Conservation (phyloP, 192 early-diverging fungal species). For the Coemansia erecta region DNA sequence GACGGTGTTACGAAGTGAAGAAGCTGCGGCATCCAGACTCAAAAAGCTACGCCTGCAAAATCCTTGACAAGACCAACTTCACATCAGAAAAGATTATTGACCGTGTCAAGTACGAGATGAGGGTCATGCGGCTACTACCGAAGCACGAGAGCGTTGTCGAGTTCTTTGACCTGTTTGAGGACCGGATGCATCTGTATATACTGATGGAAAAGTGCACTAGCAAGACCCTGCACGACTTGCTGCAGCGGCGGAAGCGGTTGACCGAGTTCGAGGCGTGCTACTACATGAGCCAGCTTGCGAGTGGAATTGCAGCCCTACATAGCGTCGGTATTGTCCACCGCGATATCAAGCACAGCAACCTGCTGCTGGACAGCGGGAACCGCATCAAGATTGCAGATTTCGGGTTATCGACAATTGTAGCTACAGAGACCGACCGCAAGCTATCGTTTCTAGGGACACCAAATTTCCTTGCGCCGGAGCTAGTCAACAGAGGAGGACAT, state of each 20-base stretch:
- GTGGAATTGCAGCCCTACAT: conserved; percentile 82
- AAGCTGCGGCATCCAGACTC: conserved; percentile 33
- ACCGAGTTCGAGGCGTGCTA: conserved; percentile 89
- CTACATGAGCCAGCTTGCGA: conserved; percentile 79
- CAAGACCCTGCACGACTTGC: conserved; percentile 79
- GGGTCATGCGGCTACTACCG: conserved; percentile 51
- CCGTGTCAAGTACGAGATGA: conserved; percentile 52
- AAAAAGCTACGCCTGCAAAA: conserved; percentile 64
- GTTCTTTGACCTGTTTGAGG: conserved; percentile 85
- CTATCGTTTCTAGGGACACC: conserved; percentile 96
- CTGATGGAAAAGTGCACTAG: conserved; percentile 91
- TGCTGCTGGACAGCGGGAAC: conserved; percentile 81
- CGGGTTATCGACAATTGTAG: conserved; percentile 83
- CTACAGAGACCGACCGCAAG: conserved; percentile 82
- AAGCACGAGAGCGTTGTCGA: conserved; percentile 76
- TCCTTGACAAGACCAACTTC: conserved; percentile 53
- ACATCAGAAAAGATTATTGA: conserved; percentile 45
- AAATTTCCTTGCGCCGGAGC: conserved; percentile 96
- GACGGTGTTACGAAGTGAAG: conserved; percentile 74
- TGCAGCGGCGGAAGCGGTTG: conserved; percentile 71
- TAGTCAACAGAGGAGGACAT: conserved; percentile 85
- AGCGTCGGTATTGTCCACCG: conserved; percentile 79
- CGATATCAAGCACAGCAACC: conserved; percentile 93
- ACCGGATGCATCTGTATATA: conserved; percentile 81
- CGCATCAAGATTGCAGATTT: conserved; percentile 94